A percentile compares a stretch with the other conserved stretches of the same genome.
phyloP scores from a whole-genome alignment of 2,329 filamentous ascomycete genomes.

The Aspergillus jensenii region DNA sequence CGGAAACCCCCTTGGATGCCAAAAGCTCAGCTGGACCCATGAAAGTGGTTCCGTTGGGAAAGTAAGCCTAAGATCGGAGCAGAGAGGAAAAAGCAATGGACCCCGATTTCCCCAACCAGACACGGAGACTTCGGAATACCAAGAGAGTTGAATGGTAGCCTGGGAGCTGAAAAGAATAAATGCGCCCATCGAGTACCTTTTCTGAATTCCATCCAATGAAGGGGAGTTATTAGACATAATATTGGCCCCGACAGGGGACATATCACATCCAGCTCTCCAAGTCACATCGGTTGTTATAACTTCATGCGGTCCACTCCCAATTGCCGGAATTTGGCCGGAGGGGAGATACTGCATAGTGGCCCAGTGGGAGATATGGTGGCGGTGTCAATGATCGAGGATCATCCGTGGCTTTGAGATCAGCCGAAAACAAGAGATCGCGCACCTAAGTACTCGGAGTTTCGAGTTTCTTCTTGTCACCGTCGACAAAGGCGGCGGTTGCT shows the following conservation, averaged over 20 bases:
- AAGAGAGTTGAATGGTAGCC: background rate
- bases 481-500: background rate
- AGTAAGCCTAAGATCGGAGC: background rate
- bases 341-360: too few species aligned
- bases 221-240: background rate
- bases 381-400: background rate
- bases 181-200: background rate
- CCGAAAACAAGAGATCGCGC: background rate
- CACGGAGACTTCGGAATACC: background rate
- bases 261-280: background rate
- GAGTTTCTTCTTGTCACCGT: background rate
- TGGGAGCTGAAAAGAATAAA: background rate
- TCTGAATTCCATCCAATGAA: background rate
- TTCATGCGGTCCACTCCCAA: background rate
- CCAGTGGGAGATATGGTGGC: too few species aligned
- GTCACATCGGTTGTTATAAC: background rate
- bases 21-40: background rate
- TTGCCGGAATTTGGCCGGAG: background rate
- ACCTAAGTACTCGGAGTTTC: background rate
- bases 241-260: background rate
- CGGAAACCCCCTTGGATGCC: too few species aligned
- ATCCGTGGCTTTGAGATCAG: background rate
- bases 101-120: background rate
- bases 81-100: slow-evolving; percentile 1
- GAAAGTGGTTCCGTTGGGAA: background rate